phyloP scores from a whole-genome alignment of 2,329 filamentous ascomycete species.

The Botrytis paeoniae region DNA sequence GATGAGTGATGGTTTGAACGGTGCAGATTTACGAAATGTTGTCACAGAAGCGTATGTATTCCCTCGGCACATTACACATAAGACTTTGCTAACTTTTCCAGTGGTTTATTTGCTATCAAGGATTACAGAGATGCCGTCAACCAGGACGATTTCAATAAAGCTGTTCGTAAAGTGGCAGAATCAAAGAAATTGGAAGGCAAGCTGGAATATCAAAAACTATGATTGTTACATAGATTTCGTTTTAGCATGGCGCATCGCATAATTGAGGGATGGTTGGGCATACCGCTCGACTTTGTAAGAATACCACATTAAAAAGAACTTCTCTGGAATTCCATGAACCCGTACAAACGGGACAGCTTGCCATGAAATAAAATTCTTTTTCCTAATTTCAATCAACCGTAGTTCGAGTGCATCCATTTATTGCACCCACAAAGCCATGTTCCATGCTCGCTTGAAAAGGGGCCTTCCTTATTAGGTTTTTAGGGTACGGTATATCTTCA shows the following conservation, averaged over 20 bases:
- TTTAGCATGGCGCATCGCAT: conserved; percentile 31
- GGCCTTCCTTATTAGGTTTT: conserved; percentile 5
- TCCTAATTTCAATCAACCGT: not conserved
- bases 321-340: not conserved
- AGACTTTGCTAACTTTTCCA: conserved; percentile 40
- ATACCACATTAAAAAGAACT: conserved; percentile 29
- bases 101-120: conserved; percentile 95
- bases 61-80: not conserved
- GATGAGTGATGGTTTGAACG: conserved; percentile 98
- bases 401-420: not conserved
- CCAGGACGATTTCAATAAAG: conserved; percentile 99
- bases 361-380: not conserved
- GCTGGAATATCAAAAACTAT: conserved; percentile 95
- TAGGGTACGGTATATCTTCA: conserved; percentile 3
- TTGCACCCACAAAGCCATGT: not conserved
- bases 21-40: conserved; percentile 94
- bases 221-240: conserved; percentile 37
- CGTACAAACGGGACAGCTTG: not conserved
- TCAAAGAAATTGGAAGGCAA: conserved; percentile 98
- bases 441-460: conserved; percentile 18
- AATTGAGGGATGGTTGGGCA: conserved; percentile 28
- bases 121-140: conserved; percentile 94
- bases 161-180: conserved; percentile 94
- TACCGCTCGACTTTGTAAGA: conserved; percentile 33
- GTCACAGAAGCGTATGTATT: conserved; percentile 91